Base-by-base conservation (phyloP, 345 rosid genomes). In the Toxicodendron radicans region DNA sequence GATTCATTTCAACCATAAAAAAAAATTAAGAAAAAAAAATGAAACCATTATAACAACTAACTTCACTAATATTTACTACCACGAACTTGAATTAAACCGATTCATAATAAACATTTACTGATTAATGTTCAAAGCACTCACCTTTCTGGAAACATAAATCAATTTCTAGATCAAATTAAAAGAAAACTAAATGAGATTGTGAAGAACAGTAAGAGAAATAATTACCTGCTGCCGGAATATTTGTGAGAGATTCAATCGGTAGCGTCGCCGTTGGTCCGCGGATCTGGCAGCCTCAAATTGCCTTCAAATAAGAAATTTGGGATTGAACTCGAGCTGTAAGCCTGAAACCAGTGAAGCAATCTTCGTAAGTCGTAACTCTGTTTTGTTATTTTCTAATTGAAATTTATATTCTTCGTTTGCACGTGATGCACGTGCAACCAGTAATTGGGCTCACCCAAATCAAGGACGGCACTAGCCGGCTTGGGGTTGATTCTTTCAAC, bases 141-240 rank as follows among this genome's bases (percentile, higher is more conserved):
- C 23, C 53, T 45, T 10, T 5, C 33, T 3, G 45, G 30, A 11
- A 32, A 20, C 52, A 20, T 0, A 32, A n/a, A 48, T 2, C 32
- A 20, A 23, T 61, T 72, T 60, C 46, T 58, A 61, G 59, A 61
- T 72, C 68, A 49, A 21, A 72, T 46, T 27, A 18, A 33, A 18
- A 4, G 12, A 48, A 17, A 18, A 18, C 0, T 3, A 48, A 18
- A 46, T 9, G n/a, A 1, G 13, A 51, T 49, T 27, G 16, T 16
- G n/a, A 30, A 27, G 3, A 32, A 49, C 5, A 67, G 13, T 18
- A 56, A 32, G 13, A 13, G 23, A 58, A 24, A 13, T 14, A 23
- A 23, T 58, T 13, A 58, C 65, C 64, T 43, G 43, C 20, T 5
- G 49, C 61, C 2, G 49, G 10, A n/a, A 35, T 35, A 18, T 16